Evolutionary conservation across 306 rosid genomes (phyloP).

Genomic region (Inga leiocalycina): DNA sequence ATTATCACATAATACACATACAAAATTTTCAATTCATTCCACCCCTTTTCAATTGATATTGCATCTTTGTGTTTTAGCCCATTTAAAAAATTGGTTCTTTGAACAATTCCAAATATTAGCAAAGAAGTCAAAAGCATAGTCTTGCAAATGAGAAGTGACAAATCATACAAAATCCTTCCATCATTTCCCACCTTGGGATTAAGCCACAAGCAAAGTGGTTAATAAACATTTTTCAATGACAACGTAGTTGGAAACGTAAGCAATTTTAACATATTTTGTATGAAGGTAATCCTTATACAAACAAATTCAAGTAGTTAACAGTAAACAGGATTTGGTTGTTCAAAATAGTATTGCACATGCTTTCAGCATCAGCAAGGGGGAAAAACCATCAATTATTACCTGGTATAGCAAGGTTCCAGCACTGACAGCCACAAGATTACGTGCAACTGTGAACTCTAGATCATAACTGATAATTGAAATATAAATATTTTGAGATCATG

Average conservation of each 20-base stretch:
- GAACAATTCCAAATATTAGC: background rate
- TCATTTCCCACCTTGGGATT: conserved; percentile 11
- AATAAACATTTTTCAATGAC: background rate
- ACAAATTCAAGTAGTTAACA: background rate
- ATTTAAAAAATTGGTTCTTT: background rate
- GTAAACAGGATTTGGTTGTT: conserved; percentile 17
- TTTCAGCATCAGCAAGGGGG: conserved; percentile 24
- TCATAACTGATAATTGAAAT: conserved; percentile 61
- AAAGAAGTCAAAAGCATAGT: conserved; percentile 1
- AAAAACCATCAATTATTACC: conserved; percentile 54
- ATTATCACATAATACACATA: background rate
- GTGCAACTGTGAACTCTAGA: conserved; percentile 94
- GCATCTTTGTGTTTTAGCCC: background rate
- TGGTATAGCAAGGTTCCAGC: conserved; percentile 84
- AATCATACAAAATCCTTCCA: background rate
- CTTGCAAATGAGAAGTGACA: background rate
- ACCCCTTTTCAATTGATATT: background rate
- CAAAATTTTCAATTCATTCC: background rate
- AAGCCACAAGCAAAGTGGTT: background rate
- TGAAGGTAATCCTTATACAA: background rate
- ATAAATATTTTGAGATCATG: background rate
- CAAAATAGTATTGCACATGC: conserved; percentile 14
- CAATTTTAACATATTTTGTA: background rate
- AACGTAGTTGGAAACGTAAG: conserved; percentile 14
- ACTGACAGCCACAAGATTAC: conserved; percentile 87